Percentiles rank a stretch among this genome's conserved stretches.
These are phyloP conservation scores for Aspergillus hiratsukae DNA, from an alignment of 2,329 filamentous ascomycete species.

Conservation along the genomic window DNA sequence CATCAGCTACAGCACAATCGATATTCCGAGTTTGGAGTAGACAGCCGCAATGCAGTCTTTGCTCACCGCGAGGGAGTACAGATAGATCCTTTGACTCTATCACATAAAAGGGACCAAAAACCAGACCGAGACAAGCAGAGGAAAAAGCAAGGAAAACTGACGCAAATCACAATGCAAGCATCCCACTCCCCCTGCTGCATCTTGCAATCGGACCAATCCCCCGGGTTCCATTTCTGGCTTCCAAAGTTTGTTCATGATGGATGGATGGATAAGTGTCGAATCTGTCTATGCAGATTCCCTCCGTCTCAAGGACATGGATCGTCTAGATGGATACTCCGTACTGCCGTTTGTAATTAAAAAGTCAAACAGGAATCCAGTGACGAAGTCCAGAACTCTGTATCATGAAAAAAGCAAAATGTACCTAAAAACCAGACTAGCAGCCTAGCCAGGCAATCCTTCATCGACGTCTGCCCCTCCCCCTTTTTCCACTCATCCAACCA, in stretches of 20 bases:
- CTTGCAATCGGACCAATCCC: not conserved
- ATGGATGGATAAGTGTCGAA: not conserved
- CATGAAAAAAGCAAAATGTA: not conserved
- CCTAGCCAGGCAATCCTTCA: not conserved
- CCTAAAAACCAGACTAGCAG: not conserved
- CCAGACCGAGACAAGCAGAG: not conserved
- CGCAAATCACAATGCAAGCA: not conserved
- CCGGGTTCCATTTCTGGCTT: not conserved
- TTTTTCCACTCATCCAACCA: slow-evolving; percentile 8
- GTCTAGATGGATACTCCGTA: not conserved
- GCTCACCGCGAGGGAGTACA: not conserved
- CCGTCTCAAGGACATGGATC: not conserved
- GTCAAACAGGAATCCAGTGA: not conserved
- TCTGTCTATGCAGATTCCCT: not conserved
- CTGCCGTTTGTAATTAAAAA: not conserved
- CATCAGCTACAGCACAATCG: not conserved
- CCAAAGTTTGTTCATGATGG: not conserved
- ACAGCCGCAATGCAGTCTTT: not conserved
- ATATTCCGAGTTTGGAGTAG: not conserved
- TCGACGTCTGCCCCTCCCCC: slow-evolving; percentile 5
- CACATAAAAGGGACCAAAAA: not conserved
- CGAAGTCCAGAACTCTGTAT: not conserved
- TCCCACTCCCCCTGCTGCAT: not conserved
- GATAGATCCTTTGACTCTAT: not conserved
- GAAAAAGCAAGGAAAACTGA: not conserved